Percentiles rank a stretch among this genome's conserved stretches.
These are phyloP conservation scores for Paspalum vaginatum DNA, from an alignment of 176 grass and related monocot species.

Conservation along the genomic window DNA sequence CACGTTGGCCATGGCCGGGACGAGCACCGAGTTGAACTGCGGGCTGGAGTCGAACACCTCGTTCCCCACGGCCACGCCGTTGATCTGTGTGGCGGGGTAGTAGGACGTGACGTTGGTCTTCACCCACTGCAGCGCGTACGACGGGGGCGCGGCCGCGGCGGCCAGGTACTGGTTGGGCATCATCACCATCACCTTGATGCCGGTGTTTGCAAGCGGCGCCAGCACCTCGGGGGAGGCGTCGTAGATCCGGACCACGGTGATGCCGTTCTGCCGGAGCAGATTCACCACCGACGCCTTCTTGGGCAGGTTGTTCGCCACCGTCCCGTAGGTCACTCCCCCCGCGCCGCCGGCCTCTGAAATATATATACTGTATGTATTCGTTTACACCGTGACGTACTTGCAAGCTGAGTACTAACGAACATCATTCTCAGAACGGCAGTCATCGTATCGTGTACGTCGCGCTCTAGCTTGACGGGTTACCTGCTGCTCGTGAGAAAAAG, in stretches of 20 bases:
- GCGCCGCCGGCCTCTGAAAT: conserved; percentile 40
- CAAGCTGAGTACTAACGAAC: no score
- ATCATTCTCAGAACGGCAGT: no score
- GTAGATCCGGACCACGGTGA: conserved; percentile 62
- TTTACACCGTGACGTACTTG: no score
- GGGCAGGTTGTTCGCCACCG: conserved; percentile 58
- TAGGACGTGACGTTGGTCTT: conserved; percentile 38
- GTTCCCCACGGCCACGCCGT: conserved; percentile 57
- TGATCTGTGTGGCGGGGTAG: conserved; percentile 55
- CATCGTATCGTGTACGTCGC: no score
- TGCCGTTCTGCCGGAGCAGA: conserved; percentile 52
- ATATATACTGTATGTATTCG: no score
- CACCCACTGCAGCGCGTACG: conserved; percentile 48
- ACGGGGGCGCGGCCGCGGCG: neutral
- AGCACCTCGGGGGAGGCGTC: conserved; percentile 52
- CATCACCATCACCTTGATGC: conserved; percentile 59
- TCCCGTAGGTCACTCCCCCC: conserved; percentile 66
- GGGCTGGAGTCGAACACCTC: conserved; percentile 51
- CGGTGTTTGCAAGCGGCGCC: conserved; percentile 34
- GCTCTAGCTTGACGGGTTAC: no score
- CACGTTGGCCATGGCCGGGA: conserved; percentile 22
- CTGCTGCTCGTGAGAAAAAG: no score
- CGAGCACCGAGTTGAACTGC: neutral
- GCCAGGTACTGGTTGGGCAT: conserved; percentile 57
- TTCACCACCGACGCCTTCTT: conserved; percentile 37